Percentiles rank a stretch among this genome's conserved stretches.
Evolutionary conservation across 164 flowering plant species (phyloP).

Genomic region (Nelumbo lutea): DNA sequence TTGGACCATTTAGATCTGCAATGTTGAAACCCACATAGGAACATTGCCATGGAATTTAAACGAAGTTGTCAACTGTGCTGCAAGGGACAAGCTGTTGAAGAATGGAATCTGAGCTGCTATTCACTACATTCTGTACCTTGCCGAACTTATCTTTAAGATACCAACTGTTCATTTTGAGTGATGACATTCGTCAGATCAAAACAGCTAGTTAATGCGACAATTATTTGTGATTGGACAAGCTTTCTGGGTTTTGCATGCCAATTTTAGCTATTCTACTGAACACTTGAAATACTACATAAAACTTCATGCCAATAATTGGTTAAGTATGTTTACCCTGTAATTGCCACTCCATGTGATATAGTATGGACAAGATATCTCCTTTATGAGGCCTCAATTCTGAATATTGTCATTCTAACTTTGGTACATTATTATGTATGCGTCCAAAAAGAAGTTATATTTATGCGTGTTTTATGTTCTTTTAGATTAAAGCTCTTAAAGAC

Average conservation of each 20-base stretch:
- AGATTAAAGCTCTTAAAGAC: constrained; percentile 88
- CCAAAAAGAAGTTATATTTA: constrained; percentile 1
- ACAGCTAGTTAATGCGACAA: too few species aligned
- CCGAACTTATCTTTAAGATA: neutral
- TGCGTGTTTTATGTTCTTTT: constrained; percentile 10
- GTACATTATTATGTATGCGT: constrained; percentile 5
- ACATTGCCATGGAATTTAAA: neutral
- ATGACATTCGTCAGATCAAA: too few species aligned
- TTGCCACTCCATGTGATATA: neutral
- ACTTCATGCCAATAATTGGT: neutral
- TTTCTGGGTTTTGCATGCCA: neutral
- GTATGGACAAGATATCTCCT: neutral
- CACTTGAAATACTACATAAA: too few species aligned
- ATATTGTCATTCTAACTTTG: neutral
- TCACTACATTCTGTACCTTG: too few species aligned
- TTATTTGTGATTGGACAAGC: neutral
- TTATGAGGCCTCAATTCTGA: neutral
- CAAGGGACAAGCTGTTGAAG: neutral
- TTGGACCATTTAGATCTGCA: too few species aligned
- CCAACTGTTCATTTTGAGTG: neutral
- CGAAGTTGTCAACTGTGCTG: neutral
- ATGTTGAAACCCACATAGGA: too few species aligned
- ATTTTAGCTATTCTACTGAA: neutral
- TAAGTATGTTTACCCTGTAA: neutral
- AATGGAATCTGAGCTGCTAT: too few species aligned